Conservation (phyloP, 768 basidiomycete genomes). For the Tulasnella sp. region DNA sequence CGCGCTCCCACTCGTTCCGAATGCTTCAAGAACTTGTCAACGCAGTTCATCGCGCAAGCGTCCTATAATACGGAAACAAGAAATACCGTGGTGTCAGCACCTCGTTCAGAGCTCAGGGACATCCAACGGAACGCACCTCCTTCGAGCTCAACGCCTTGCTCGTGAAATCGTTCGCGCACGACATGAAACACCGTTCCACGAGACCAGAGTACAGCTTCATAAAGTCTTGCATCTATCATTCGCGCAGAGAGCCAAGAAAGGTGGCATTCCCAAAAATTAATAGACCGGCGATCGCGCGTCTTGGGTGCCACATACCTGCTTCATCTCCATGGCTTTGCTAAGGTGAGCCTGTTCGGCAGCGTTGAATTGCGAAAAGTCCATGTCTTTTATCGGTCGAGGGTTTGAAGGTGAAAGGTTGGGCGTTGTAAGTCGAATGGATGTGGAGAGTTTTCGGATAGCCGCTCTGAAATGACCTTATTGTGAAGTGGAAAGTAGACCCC, state of each 20-base stretch:
- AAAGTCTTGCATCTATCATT: slow-evolving; percentile 90
- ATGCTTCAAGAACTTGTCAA: slow-evolving; percentile 96
- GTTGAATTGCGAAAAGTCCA: slow-evolving; percentile 91
- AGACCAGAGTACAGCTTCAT: slow-evolving; percentile 88
- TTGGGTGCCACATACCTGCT: slow-evolving; percentile 55
- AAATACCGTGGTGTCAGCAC: neutral
- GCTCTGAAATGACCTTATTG: neutral
- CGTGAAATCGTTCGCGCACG: slow-evolving; percentile 94
- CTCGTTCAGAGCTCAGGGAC: neutral
- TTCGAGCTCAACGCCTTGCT: slow-evolving; percentile 86
- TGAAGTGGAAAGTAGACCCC: neutral
- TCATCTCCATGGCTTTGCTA: slow-evolving; percentile 88
- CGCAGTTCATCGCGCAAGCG: slow-evolving; percentile 82
- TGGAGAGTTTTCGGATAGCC: neutral
- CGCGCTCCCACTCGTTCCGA: slow-evolving; percentile 86
- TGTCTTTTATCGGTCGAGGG: slow-evolving; percentile 23
- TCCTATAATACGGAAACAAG: slow-evolving; percentile 39
- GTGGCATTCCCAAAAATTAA: neutral
- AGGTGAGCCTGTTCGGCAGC: slow-evolving; percentile 92
- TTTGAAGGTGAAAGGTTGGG: neutral
- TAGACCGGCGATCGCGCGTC: no score
- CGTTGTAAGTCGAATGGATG: neutral
- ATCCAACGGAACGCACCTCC: slow-evolving; percentile 52
- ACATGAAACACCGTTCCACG: slow-evolving; percentile 90
- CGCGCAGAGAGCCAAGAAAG: no score